Conservation (phyloP, 441 rosid species). For the Gossypium armourianum region DNA sequence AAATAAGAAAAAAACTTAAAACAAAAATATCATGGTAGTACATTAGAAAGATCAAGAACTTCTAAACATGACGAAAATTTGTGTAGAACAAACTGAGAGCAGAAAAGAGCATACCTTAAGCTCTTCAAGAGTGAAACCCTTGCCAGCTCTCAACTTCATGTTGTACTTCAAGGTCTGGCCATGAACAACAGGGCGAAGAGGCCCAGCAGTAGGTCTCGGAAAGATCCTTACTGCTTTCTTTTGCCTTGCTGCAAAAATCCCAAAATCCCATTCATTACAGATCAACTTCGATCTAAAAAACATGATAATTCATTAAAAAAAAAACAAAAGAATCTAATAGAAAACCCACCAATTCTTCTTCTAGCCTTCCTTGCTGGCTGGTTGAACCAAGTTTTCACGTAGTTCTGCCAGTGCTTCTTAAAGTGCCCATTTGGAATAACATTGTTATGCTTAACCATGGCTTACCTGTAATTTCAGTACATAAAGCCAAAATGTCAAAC, state of each 20-base stretch:
- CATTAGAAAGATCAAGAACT: neutral
- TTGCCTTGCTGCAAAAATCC: conserved; percentile 43
- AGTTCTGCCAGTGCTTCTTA: conserved; percentile 70
- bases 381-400: conserved; percentile 70
- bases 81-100: neutral
- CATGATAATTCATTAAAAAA: neutral
- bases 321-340: neutral
- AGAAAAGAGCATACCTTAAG: conserved; percentile 28
- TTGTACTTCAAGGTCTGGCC: conserved; percentile 67
- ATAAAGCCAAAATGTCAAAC: neutral
- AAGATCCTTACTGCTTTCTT: conserved; percentile 68
- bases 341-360: conserved; percentile 44
- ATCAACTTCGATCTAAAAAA: neutral
- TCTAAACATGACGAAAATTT: neutral
- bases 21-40: neutral
- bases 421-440: conserved; percentile 53
- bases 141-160: conserved; percentile 66
- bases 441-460: conserved; percentile 62
- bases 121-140: conserved; percentile 67
- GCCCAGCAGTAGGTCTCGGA: conserved; percentile 64
- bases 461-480: conserved; percentile 23
- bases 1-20: neutral
- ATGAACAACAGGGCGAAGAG: conserved; percentile 64
- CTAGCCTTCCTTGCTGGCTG: conserved; percentile 64
- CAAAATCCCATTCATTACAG: neutral